Conservation (phyloP, 2,329 filamentous ascomycete genomes). For the Colletotrichum truncatum region DNA sequence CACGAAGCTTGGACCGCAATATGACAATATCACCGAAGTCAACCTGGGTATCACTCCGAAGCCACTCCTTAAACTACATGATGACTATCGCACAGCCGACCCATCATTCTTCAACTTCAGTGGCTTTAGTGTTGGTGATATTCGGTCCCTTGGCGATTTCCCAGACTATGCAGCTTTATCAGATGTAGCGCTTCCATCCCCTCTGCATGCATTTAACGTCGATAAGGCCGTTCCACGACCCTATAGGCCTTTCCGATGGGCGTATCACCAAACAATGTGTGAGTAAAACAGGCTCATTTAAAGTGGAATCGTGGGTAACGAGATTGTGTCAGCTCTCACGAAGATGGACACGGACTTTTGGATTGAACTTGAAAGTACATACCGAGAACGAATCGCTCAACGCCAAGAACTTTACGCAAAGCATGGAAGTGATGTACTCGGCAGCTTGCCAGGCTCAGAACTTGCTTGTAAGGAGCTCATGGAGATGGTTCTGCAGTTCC, state of each 20-base stretch:
- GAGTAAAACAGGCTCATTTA: conserved; percentile 44
- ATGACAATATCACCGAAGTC: conserved; percentile 5
- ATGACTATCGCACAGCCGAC: conserved; percentile 44
- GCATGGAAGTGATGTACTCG: conserved; percentile 72
- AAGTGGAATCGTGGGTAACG: neutral
- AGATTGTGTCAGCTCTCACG: conserved; percentile 66
- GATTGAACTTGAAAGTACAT: conserved; percentile 86
- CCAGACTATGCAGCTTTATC: conserved; percentile 81
- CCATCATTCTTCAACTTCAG: conserved; percentile 65
- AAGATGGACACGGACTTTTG: conserved; percentile 87
- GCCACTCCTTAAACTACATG: conserved; percentile 42
- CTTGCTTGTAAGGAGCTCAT: conserved; percentile 86
- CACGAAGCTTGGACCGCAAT: conserved; percentile 9
- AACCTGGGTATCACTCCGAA: conserved; percentile 26
- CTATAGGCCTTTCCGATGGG: conserved; percentile 84
- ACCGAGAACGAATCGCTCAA: conserved; percentile 72
- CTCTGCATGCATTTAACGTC: conserved; percentile 74
- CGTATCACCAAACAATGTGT: conserved; percentile 94
- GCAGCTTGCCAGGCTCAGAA: conserved; percentile 77
- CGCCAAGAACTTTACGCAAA: conserved; percentile 71
- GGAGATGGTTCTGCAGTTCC: conserved; percentile 85
- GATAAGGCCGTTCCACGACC: conserved; percentile 75
- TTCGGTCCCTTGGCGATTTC: conserved; percentile 77
- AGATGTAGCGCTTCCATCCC: conserved; percentile 75
- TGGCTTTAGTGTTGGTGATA: conserved; percentile 75